Base-by-base conservation (phyloP, 176 grass and related monocot species). In the Oryza brachyantha region DNA sequence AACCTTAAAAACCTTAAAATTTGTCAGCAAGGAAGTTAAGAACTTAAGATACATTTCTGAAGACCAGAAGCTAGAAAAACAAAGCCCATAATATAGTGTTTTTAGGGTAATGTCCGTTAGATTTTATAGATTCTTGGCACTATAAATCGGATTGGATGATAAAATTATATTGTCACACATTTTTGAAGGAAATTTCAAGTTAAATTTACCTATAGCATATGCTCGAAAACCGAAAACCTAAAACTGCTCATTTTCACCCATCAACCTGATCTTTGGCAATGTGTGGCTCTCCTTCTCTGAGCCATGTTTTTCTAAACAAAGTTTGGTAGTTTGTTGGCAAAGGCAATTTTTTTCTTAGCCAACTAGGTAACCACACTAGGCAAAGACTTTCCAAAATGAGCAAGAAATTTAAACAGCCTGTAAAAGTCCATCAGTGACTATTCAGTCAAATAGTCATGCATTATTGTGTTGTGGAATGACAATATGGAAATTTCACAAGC, bases 271-370 rank as follows among this genome's bases (percentile, higher is more conserved):
- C 50, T 76, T 76, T 61, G 55, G 13, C 5, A 24, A 74, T 25
- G 52, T 40, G 62, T 37, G 70, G n/a, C 24, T 86, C 48, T 80
- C 70, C 61, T 80, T 45, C 13, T 68, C 63, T 8, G 26, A 52
- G 29, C 4, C 13, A 50, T 31, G 22, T n/a, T 60, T 63, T 50
- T 22, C 29, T 61, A 72, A 81, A 80, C 77, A 35, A 85, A 80
- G 48, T 43, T 67, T 46, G 78, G 58, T 34, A 87, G 78, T 79
- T 85, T 77, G 36, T 38, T 79, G 66, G 70, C 45, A 79, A 88
- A 84, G 77, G 70, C 64, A 40, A 28, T 57, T 66, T 76, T 29
- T 82, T 70, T 70, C 85, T 35, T 35, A 17, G 66, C 29, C 40
- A 60, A 70, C 52, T 31, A 69, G 71, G 84, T 63, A 60, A 81